These are phyloP conservation scores for Colletotrichum filicis DNA, from an alignment of 2,329 filamentous ascomycete genomes.

Conservation along the genomic window DNA sequence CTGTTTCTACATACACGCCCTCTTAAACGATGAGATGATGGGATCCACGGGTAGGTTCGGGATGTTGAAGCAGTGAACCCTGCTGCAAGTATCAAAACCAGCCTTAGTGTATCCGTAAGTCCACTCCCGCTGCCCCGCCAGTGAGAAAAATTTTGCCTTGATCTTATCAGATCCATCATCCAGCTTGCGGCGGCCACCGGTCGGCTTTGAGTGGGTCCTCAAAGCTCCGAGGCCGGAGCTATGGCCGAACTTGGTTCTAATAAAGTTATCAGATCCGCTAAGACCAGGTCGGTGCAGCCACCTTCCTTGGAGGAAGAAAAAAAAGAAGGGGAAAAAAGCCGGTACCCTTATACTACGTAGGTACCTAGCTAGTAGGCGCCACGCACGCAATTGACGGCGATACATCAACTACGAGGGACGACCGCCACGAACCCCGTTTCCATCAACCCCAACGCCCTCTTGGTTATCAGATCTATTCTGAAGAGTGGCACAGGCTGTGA, in stretches of 20 bases:
- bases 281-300: conserved; percentile 17
- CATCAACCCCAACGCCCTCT: background rate
- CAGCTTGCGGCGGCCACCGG: no score
- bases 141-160: conserved; percentile 15
- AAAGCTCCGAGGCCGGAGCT: conserved; percentile 14
- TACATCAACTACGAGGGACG: background rate
- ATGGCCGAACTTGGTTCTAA: conserved; percentile 21
- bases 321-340: background rate
- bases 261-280: conserved; percentile 52
- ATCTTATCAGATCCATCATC: conserved; percentile 31
- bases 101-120: no score
- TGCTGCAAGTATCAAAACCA: background rate
- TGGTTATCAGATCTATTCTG: conserved; percentile 6
- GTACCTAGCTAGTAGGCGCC: background rate
- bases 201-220: background rate
- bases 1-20: background rate
- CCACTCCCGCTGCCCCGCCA: background rate
- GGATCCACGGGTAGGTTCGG: conserved; percentile 2
- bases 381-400: background rate
- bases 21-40: background rate
- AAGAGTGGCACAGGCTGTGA: background rate
- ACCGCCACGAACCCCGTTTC: background rate
- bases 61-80: background rate
- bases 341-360: no score
- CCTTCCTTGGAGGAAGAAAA: conserved; percentile 11